Percentiles rank a stretch among this genome's conserved stretches.
Conservation (phyloP, 495 filamentous ascomycete genomes). For the Cercophora sp. region DNA sequence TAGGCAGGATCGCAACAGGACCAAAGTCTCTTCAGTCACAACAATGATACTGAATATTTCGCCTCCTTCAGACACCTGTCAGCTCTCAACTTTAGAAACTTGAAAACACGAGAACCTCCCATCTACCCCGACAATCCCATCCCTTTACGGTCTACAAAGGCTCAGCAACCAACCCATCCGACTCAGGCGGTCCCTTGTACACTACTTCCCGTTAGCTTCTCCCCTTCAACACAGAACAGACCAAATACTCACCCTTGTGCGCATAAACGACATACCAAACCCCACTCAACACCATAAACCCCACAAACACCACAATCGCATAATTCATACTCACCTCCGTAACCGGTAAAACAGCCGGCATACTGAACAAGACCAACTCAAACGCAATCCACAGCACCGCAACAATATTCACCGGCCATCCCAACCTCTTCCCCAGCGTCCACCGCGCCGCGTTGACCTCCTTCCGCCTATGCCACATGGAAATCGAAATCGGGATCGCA, state of each 20-base stretch:
- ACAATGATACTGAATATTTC: too few species aligned
- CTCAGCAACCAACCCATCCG: constrained; percentile 18
- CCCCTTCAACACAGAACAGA: neutral
- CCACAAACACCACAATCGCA: constrained; percentile 54
- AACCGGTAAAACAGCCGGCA: constrained; percentile 55
- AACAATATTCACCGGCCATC: constrained; percentile 49
- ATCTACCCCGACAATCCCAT: neutral
- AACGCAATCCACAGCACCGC: constrained; percentile 53
- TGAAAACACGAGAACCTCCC: too few species aligned
- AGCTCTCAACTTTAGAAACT: too few species aligned
- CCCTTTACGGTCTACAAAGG: too few species aligned
- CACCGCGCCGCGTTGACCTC: constrained; percentile 51
- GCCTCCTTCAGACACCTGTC: too few species aligned
- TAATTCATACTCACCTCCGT: constrained; percentile 56
- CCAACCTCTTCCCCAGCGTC: constrained; percentile 48
- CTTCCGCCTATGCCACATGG: constrained; percentile 31
- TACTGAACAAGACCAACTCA: constrained; percentile 58
- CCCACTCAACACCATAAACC: constrained; percentile 51
- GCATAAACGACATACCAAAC: constrained; percentile 68
- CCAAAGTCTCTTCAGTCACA: too few species aligned
- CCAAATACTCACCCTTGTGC: constrained; percentile 42
- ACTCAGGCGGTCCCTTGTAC: constrained; percentile 25
- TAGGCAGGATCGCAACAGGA: too few species aligned
- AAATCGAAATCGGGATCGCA: constrained; percentile 55
- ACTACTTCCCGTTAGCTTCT: constrained; percentile 11